Base-by-base conservation (phyloP, 305 asterid genomes). In the Solanum hybrid region DNA sequence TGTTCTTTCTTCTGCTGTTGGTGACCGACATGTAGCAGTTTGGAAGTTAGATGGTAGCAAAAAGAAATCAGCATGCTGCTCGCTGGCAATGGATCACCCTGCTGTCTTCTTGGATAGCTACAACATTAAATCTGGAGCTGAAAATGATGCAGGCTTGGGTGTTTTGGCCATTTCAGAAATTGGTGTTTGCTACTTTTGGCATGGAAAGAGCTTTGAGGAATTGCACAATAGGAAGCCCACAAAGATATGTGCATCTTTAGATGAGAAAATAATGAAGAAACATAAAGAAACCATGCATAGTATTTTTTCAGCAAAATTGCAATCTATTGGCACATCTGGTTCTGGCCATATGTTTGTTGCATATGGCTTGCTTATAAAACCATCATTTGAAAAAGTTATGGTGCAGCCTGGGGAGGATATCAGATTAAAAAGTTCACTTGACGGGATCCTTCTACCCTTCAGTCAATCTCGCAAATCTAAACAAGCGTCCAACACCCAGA, bases 141-240 rank as follows among this genome's bases (percentile, higher is more conserved):
- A 65, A 90, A 95, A 95, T 41, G 89, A 94, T 90, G 88, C 91
- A 31, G 93, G 97, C 87, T 90, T 97, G 77, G 95, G 95, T 70
- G 93, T 96, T 92, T 88, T 97, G 93, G 98, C 99, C 57, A 93
- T 97, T 93, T 94, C 99, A 75, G 99, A 97, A 95, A 80, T 90
- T 38, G 99, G 99, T 33, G 92, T 95, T 51, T 96, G 99, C 91
- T 97, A 96, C 92, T 95, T 96, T 92, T 97, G 99, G 99, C 94
- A 93, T 79, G 99, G 93, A 81, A 93, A 92, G 89, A 94, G 93
- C 76, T 90, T 95, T 33, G 95, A 95, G 76, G 99, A 94, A 87
- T 77, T 97, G 90, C 94, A 90, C 41, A 91, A 94, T 92, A 92
- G 93, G 73, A 95, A 95, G 91, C 95, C 98, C 88, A 93, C 99